Evolutionary conservation across 2,329 filamentous ascomycete genomes (phyloP).

Genomic region (Clarireedia hainanense): DNA sequence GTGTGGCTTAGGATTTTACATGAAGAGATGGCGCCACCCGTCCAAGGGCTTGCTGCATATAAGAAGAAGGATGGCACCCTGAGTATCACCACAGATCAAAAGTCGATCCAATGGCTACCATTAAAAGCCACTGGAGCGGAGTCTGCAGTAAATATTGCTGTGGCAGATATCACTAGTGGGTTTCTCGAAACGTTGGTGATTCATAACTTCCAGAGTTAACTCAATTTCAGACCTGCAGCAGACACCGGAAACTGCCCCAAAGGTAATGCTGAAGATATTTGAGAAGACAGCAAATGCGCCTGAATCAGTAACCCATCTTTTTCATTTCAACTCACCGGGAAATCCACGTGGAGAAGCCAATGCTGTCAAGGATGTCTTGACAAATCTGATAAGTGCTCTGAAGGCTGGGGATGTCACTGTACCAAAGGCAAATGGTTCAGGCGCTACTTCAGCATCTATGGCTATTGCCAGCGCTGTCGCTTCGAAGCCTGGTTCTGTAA

Average conservation of each 20-base stretch:
- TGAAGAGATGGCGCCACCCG: conserved; percentile 11
- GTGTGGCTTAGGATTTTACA: neutral
- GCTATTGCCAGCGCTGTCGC: conserved; percentile 66
- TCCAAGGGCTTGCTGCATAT: conserved; percentile 61
- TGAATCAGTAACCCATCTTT: conserved; percentile 67
- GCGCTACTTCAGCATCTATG: conserved; percentile 59
- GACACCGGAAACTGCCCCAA: conserved; percentile 77
- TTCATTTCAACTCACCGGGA: conserved; percentile 74
- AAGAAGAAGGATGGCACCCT: conserved; percentile 94
- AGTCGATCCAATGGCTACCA: conserved; percentile 75
- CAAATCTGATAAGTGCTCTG: conserved; percentile 57
- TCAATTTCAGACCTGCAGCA: conserved; percentile 72
- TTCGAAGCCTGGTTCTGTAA: conserved; percentile 36
- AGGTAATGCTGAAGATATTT: conserved; percentile 92
- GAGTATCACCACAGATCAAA: conserved; percentile 64
- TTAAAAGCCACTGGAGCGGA: conserved; percentile 51
- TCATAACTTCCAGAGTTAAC: conserved; percentile 10
- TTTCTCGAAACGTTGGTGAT: conserved; percentile 12
- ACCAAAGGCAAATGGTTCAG: conserved; percentile 22
- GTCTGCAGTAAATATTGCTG: conserved; percentile 59
- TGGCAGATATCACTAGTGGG: conserved; percentile 77
- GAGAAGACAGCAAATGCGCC: conserved; percentile 54
- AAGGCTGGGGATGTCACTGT: conserved; percentile 36
- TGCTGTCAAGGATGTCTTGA: conserved; percentile 73
- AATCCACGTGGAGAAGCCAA: conserved; percentile 79